Evolutionary conservation across 768 basidiomycete genomes (phyloP), one percentile per base, ranked within the genome.

Genomic region (Mycena galericulata): DNA sequence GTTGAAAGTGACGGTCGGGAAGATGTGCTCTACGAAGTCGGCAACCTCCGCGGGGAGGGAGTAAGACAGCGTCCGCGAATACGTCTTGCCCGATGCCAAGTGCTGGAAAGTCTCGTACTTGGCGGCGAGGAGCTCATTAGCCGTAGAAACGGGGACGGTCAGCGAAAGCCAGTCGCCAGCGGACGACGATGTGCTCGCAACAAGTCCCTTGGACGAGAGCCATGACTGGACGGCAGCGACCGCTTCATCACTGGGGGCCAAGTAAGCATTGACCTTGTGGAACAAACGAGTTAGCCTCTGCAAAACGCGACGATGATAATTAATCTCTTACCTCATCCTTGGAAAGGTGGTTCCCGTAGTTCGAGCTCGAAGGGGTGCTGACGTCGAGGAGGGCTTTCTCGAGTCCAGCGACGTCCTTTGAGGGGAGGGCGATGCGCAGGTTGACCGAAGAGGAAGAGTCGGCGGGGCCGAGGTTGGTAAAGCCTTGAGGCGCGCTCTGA

Each of bases 141-240:
- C 82, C 66, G 76, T 75, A 38, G 71, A 73, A 62, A 82, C 80
- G 3, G 79, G 72, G 14, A 80, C 67, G 11, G 66, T 65, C 73
- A 81, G 67, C 34, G 68, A 68, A 29, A 83, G 65, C 81, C 81
- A 82, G 75, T 84, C 81, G 10, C 79, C 77, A 0, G 86, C 85
- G 2, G 82, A 77, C 24, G 85, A 83, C 17, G 49, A n/a, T 11
- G 2, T 43, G 26, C 73, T 57, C 6, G 81, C 61, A 38, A 76
- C 69, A 30, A 64, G 54, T 15, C 79, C 74, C 55, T 86, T 77
- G 1, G 77, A 79, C 0, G 78, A 75, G 4, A 88, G 75, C 87
- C 88, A 88, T 53, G 79, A 77, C 22, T 79, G 79, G 27, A 77
- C 77, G 18, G 69, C 63, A 57, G 86, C 80, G n/a, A 65, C 30